Evolutionary conservation across 2,329 filamentous ascomycete species (phyloP), one percentile per base, ranked within the genome.

Genomic region (Aspergillus sp.): DNA sequence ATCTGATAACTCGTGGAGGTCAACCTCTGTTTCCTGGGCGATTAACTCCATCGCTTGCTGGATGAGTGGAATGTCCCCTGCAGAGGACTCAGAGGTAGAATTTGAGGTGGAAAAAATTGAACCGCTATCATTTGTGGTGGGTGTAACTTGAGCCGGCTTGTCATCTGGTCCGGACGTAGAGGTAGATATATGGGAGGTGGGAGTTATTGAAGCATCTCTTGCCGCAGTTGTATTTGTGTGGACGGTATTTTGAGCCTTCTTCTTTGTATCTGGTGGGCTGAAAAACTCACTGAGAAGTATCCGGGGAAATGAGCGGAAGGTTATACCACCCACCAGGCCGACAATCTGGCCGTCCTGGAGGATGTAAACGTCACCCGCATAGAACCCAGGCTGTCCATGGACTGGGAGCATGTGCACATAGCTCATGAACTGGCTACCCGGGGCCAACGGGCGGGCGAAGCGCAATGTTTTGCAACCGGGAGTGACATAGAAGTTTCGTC

Each of bases 291-390:
- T 58, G 51, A 66, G 51, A 33, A 66, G 54, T 5, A 61, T 42
- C 19, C 66, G 56, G 9, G 65, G 66, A 17, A 54, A 54, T 5
- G 66, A 65, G 12, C 73, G 70, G 65, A 81, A 79, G 58, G 68
- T 50, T 20, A 70, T 60, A 1, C 64, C 69, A 3, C 62, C 68
- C 3, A 75, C 63, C 51, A 71, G 54, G 0, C 70, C 76, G 0
- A 77, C 58, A n/a, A 77, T 65, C 0, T 45, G 54, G 9, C 64
- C 61, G 5, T 70, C 68, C 12, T 75, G 71, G 1, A 77, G 50
- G 12, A 77, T 63, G 51, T 74, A 76, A 1, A 77, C 69, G 59
- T 79, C 77, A 13, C 77, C 77, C 62, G 65, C 7, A 63, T 51
- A 20, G 13, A 41, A 12, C 3, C n/a, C 39, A 19, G 37, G 17